Base-by-base conservation (phyloP, 1,284 basidiomycete genomes). In the Serendipita sp. region DNA sequence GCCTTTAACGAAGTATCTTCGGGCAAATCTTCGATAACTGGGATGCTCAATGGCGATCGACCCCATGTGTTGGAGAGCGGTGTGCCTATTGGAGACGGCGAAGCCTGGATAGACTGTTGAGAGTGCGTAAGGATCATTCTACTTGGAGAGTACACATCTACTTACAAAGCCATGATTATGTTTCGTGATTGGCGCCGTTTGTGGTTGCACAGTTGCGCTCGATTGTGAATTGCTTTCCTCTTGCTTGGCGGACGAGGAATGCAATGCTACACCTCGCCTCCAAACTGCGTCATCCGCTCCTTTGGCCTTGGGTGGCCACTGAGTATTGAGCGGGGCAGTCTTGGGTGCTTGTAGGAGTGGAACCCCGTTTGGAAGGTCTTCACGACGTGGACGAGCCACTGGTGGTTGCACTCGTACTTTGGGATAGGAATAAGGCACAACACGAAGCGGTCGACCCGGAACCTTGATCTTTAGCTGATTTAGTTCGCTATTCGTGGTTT, bases 1-100 rank as follows among this genome's bases (percentile, higher is more conserved):
- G 87, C 84, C 71, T 87, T 90, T 62, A 91, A 74, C 87, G 15
- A 86, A 84, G 60, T 77, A 78, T 12, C 63, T 38, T 64, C 85
- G 76, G 61, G 82, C 78, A 26, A 82, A 78, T 82, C 80, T 42
- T 88, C 86, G 70, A 87, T 88, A 50, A 78, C 68, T n/a, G 78
- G 60, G 68, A 83, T 75, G 64, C 72, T 78, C 64, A 82, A 67
- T 15, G 84, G 79, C n/a, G 83, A 77, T 69, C 82, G 82, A 47
- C 78, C 73, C 87, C 88, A 89, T 5, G 82, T 72, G 3, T 65
- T 63, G 2, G 62, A 61, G 6, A 65, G 63, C 15, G 67, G 63
- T n/a, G 64, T 66, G n/a, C 66, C 38, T 47, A 64, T 60, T n/a
- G 66, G 62, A 2, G 68, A 64, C 12, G 47, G 41, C n/a, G 64